phyloP scores from a whole-genome alignment of 2,329 filamentous ascomycete species.

The Cercospora berteroae region DNA sequence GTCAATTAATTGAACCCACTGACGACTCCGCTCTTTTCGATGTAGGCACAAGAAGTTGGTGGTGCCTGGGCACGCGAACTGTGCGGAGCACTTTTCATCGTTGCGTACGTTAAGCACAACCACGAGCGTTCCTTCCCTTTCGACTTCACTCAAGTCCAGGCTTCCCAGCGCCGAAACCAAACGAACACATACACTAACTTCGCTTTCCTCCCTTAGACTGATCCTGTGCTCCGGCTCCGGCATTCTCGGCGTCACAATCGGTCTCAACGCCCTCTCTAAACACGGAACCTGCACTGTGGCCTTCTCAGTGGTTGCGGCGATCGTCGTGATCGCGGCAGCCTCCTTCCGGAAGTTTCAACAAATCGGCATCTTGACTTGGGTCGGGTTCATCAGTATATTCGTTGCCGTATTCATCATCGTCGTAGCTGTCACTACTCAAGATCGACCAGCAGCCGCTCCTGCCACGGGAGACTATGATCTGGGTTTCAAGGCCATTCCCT shows the following conservation, averaged over 20 bases:
- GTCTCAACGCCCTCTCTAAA: slow-evolving; percentile 58
- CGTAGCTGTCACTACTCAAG: slow-evolving; percentile 54
- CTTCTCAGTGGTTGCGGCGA: slow-evolving; percentile 48
- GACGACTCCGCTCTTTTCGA: background rate
- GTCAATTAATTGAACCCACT: background rate
- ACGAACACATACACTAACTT: background rate
- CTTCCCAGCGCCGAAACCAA: background rate
- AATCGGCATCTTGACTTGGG: slow-evolving; percentile 62
- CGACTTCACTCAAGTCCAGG: background rate
- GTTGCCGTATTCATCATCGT: slow-evolving; percentile 49
- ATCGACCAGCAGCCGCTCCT: slow-evolving; percentile 61
- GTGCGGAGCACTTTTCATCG: slow-evolving; percentile 55
- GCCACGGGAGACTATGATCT: slow-evolving; percentile 59
- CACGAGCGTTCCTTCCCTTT: background rate
- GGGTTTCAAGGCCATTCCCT: slow-evolving; percentile 56
- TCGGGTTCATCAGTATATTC: slow-evolving; percentile 59
- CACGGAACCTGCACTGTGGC: slow-evolving; percentile 58
- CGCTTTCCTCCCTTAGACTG: slow-evolving; percentile 36
- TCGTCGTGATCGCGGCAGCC: slow-evolving; percentile 51
- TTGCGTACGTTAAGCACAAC: slow-evolving; percentile 38
- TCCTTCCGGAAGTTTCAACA: slow-evolving; percentile 58
- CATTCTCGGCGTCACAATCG: slow-evolving; percentile 59
- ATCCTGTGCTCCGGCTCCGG: slow-evolving; percentile 56
- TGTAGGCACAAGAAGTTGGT: slow-evolving; percentile 51
- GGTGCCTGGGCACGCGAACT: slow-evolving; percentile 54